Evolutionary conservation across 768 basidiomycete genomes (phyloP), one percentile per base, ranked within the genome.

Genomic region (Cyathus striatus): DNA sequence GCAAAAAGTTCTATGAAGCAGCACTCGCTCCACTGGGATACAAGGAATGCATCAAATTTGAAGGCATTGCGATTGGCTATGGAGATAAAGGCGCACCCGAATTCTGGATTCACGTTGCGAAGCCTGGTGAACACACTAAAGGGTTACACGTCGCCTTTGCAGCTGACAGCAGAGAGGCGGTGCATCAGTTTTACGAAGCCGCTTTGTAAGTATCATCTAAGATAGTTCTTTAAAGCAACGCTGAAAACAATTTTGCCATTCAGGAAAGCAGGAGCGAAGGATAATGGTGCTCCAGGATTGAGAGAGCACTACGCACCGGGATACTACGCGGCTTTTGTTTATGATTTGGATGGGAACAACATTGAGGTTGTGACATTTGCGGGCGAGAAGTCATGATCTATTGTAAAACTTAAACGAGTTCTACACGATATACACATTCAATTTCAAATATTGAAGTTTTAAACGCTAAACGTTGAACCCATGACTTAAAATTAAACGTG

Each of bases 321-420:
- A 23, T 43, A 44, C 22, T 48, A 48, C 18, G 47, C 47, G 22
- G 47, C 47, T 33, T 48, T 18, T 17, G 33, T 48, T 32, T 33
- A 33, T 16, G 47, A 48, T 40, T 22, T 39, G 23, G 35, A 48
- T 2, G 47, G 47, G 24, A 48, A 48, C 43, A 48, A 48, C 26
- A 43, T 48, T 21, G 47, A 48, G 24, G 47, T 44, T 20, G 39
- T 48, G 38, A n/a, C n/a, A n/a, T n/a, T n/a, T n/a, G n/a, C n/a
- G n/a, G n/a, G n/a, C n/a, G n/a, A n/a, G n/a, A n/a, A n/a, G n/a
- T n/a, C n/a, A n/a, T n/a, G n/a, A n/a, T n/a, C n/a, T n/a, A n/a
- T n/a, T n/a, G n/a, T n/a, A n/a, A n/a, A n/a, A n/a, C n/a, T n/a
- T n/a, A n/a, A n/a, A n/a, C n/a, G n/a, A n/a, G n/a, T n/a, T n/a